Evolutionary conservation across 768 basidiomycete species (phyloP), one percentile per base, ranked within the genome.

Genomic region (Candolleomyces aberdarensis): DNA sequence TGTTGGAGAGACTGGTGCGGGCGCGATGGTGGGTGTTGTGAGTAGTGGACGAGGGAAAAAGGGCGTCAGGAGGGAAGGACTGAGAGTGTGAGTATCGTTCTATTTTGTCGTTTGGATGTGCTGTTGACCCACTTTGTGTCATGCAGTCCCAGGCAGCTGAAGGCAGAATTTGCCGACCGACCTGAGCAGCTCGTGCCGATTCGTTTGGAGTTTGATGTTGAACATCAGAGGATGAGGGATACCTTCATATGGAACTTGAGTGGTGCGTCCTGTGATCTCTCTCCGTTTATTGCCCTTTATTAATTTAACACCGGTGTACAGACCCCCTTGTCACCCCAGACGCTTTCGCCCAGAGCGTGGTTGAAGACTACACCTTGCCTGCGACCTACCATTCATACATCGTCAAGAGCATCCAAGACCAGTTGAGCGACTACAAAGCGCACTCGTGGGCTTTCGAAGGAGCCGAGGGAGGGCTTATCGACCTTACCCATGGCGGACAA

Each of bases 191-290:
- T 99, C 29, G 89, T 98, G 4, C 97, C 97, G 3, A 89, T 99
- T 44, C 86, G 97, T n/a, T 79, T 99, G 56, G 97, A 99, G 72
- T 88, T 98, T 67, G 97, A 99, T 67, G 89, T 96, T 52, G 97
- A 98, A 59, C 91, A 92, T 68, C 88, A 92, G 70, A 92, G 89
- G 75, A 88, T 98, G 80, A 85, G 94, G 29, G 97, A 99, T 71
- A 94, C 96, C 0, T 98, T 98, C 75, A 84, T 97, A 49, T 99
- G 96, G 97, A 97, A 99, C 69, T 74, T 96, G 49, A 90, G 91
- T 64, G 96, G 96, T 97, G 59, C n/a, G 85, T 77, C 50, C 61
- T n/a, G 50, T 22, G 31, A n/a, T 53, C 50, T 51, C 49, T 43
- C 20, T 53, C 29, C 39, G 11, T 56, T 47, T 29, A 22, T 20